Evolutionary conservation across 495 filamentous ascomycete genomes (phyloP), one percentile per base, ranked within the genome.

Genomic region (Neurospora sp.): DNA sequence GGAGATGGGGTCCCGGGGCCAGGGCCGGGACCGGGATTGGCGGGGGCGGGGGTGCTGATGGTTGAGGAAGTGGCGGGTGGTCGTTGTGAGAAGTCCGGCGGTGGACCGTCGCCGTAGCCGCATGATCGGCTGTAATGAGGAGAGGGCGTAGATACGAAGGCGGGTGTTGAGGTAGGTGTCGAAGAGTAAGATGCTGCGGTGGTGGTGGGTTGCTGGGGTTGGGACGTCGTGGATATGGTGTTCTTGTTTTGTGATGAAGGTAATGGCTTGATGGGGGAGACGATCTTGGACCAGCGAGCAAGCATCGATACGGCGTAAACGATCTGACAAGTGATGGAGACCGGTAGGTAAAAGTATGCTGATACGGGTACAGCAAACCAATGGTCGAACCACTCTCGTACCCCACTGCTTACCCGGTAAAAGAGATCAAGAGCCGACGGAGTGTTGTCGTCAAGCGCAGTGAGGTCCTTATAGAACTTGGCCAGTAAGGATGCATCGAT

Each of bases 301-400:
- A 84, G 76, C 75, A 80, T 80, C 48, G 74, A 78, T 22, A 80
- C 74, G 40, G 80, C 79, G 71, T 84, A 79, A n/a, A 84, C 75
- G 59, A 85, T 77, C 70, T 84, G 83, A 8, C 77, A 78, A 17
- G 77, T 74, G 20, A 77, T 71, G 1, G 81, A 78, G 68, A 79
- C 79, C 0, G 83, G 82, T 20, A 84, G 73, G 65, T 77, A 74
- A 73, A 79, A 81, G 76, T 84, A 83, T 65, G 76, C 73, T 12
- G 77, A 76, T 22, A 79, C 75, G 0, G 83, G 81, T 12, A 85
- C 75, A 5, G 81, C 72, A 27, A 82, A 75, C 82, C 82, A 85
- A 45, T 71, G 69, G 37, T 82, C 80, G 74, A 84, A 81, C 82
- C 82, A 85, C 7, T 74, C 44, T 68, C 78, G 78, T 40, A 84